Conservation (phyloP, 2,329 filamentous ascomycete species). For the Massarina eburnea region DNA sequence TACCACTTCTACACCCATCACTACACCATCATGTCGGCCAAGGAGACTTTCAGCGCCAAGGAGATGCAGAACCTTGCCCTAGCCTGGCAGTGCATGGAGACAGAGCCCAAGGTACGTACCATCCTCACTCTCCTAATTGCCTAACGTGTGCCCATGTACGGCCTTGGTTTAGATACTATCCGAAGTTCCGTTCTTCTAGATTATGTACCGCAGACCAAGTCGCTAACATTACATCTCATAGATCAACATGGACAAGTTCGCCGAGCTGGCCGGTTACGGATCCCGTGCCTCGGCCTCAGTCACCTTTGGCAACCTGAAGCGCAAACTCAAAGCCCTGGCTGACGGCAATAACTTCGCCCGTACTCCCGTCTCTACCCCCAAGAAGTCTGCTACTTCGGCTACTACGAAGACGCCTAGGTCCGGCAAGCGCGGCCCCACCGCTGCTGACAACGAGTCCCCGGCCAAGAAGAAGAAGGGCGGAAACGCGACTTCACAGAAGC, state of each 20-base stretch:
- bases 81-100: constrained; percentile 39
- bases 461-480: constrained; percentile 16
- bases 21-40: constrained; percentile 1
- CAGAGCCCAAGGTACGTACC: constrained; percentile 31
- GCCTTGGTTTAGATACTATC: too few species aligned
- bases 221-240: constrained; percentile 1
- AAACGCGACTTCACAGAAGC: background rate
- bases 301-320: constrained; percentile 36
- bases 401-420: constrained; percentile 11
- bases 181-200: too few species aligned
- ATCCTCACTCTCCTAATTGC: background rate
- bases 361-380: constrained; percentile 17
- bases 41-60: constrained; percentile 19
- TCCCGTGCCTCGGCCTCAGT: constrained; percentile 26
- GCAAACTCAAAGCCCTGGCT: constrained; percentile 28
- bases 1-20: background rate
- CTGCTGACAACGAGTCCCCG: constrained; percentile 8
- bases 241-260: constrained; percentile 18
- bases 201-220: too few species aligned
- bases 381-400: constrained; percentile 13
- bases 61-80: constrained; percentile 36
- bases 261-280: constrained; percentile 21
- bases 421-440: constrained; percentile 14
- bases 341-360: background rate
- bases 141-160: too few species aligned